Percentiles rank a stretch among this genome's conserved stretches.
These are phyloP conservation scores for Debaryomyces nepalensis DNA, from an alignment of 1,139 yeast species.

Conservation along the genomic window DNA sequence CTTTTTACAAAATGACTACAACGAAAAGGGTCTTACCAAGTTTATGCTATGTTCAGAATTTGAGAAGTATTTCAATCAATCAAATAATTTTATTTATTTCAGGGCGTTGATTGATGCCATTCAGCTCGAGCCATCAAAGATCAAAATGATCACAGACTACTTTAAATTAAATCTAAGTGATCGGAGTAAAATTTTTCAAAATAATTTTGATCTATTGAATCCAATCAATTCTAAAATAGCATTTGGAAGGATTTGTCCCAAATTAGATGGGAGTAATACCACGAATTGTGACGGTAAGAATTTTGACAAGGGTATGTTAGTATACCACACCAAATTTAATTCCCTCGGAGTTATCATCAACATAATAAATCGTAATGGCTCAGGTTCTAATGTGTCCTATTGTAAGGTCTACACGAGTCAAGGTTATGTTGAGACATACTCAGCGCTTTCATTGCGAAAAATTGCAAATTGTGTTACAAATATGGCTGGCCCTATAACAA, in stretches of 20 bases:
- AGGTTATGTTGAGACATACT: constrained; percentile 11
- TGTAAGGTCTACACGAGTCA: constrained; percentile 13
- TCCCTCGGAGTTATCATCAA: constrained; percentile 21
- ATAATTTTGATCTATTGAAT: constrained; percentile 16
- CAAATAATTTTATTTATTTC: constrained; percentile 24
- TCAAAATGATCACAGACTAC: constrained; percentile 9
- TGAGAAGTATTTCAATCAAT: constrained; percentile 17
- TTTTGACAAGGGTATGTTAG: constrained; percentile 18
- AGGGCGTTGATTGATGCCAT: constrained; percentile 18
- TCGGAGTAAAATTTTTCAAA: constrained; percentile 7
- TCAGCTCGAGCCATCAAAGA: not conserved
- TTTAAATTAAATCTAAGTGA: constrained; percentile 7
- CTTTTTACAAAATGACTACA: constrained; percentile 15
- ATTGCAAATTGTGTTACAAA: not conserved
- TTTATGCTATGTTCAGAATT: constrained; percentile 17
- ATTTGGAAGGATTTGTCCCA: constrained; percentile 15
- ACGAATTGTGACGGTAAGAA: not conserved
- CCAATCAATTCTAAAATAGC: constrained; percentile 16
- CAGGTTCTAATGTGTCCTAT: not conserved
- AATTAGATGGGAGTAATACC: not conserved
- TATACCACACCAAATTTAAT: constrained; percentile 22
- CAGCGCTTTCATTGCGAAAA: constrained; percentile 5
- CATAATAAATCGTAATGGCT: not conserved
- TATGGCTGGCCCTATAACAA: constrained; percentile 12
- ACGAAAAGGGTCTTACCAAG: constrained; percentile 12